A percentile compares a stretch with the other conserved stretches of the same genome.
These are phyloP conservation scores for Komagataella phaffii DNA, from an alignment of 805 yeast species.

Conservation along the genomic window DNA sequence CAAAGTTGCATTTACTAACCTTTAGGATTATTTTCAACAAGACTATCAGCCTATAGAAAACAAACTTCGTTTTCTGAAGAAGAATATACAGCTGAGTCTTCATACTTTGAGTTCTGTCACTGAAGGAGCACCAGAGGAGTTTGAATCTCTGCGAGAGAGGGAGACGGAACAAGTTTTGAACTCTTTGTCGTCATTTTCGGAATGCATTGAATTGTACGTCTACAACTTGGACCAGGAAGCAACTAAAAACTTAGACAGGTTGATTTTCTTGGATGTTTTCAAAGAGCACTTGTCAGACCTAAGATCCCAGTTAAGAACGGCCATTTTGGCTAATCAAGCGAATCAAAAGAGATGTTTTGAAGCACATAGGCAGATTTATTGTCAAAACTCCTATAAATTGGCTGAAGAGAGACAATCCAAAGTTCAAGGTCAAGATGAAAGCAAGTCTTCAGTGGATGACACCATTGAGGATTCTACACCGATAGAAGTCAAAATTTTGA, in stretches of 20 bases:
- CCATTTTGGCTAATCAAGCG: not conserved
- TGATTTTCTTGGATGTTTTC: not conserved
- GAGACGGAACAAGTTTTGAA: not conserved
- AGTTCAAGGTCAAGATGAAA: not conserved
- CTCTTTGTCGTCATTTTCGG: not conserved
- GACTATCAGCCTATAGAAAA: not conserved
- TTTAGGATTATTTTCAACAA: not conserved
- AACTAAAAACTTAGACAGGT: not conserved
- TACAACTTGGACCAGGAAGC: not conserved
- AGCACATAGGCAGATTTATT: not conserved
- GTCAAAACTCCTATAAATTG: not conserved
- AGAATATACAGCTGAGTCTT: not conserved
- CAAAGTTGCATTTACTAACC: not conserved
- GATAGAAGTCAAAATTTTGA: conserved; percentile 23
- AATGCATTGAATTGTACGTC: not conserved
- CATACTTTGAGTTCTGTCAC: not conserved
- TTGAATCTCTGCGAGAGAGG: not conserved
- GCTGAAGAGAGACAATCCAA: not conserved
- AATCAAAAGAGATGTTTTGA: not conserved
- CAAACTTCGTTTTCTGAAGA: not conserved
- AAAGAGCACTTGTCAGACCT: not conserved
- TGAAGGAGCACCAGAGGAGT: not conserved
- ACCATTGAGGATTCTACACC: not conserved
- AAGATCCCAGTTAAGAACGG: not conserved
- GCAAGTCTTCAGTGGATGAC: not conserved